A percentile compares a stretch with the other conserved stretches of the same genome.
Conservation (phyloP, 805 yeast species). For the Kodamaea laetipori region DNA sequence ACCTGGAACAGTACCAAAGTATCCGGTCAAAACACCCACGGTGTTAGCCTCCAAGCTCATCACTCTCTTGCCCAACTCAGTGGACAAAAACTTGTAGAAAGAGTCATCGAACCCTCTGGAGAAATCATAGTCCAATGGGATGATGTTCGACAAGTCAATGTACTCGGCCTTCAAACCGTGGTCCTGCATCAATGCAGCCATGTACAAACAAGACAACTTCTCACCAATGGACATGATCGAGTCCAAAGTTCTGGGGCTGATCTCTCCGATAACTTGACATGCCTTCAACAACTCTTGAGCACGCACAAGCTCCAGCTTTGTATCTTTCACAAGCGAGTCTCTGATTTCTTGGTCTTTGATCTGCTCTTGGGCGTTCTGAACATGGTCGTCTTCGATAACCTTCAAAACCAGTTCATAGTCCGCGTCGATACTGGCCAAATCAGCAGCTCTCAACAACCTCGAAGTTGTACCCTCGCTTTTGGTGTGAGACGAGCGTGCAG, state of each 20-base stretch:
- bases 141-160: conserved; percentile 74
- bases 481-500: conserved; percentile 89
- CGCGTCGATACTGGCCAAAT: conserved; percentile 61
- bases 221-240: conserved; percentile 93
- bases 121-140: conserved; percentile 61
- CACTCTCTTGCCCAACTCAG: conserved; percentile 53
- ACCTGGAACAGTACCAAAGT: conserved; percentile 94
- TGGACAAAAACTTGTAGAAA: conserved; percentile 61
- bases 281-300: conserved; percentile 78
- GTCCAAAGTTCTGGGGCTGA: conserved; percentile 84
- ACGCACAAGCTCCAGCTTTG: conserved; percentile 64
- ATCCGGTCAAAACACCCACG: conserved; percentile 94
- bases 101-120: conserved; percentile 63
- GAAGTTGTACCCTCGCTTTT: conserved; percentile 96
- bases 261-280: conserved; percentile 88
- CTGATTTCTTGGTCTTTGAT: conserved; percentile 52
- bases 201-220: conserved; percentile 84
- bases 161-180: conserved; percentile 76
- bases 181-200: conserved; percentile 83
- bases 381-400: conserved; percentile 77
- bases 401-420: conserved; percentile 61
- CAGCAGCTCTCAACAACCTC: conserved; percentile 81
- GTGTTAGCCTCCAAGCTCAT: conserved; percentile 39
- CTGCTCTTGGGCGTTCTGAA: conserved; percentile 62
- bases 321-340: conserved; percentile 55